phyloP scores from a whole-genome alignment of 192 early-diverging fungal species.

The Cetraspora pellucida region DNA sequence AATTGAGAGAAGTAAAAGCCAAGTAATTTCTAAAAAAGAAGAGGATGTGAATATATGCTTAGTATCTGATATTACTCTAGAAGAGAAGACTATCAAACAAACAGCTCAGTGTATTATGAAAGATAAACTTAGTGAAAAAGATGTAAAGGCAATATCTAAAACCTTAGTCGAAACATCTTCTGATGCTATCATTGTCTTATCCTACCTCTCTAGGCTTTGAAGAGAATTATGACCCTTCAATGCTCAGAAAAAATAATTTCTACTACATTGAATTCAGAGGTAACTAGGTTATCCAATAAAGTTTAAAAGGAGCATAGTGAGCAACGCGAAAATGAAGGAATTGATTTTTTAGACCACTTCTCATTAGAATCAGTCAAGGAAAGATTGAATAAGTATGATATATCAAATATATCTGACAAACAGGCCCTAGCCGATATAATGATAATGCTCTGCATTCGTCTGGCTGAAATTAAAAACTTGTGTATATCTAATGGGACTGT shows the following conservation, averaged over 20 bases:
- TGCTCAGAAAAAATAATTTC: neutral
- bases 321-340: neutral
- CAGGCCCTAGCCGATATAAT: conserved; percentile 18
- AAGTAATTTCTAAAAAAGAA: neutral
- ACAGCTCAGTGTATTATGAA: conserved; percentile 8
- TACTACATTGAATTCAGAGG: neutral
- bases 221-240: conserved; percentile 18
- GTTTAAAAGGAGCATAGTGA: neutral
- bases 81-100: conserved; percentile 5
- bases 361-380: conserved; percentile 16
- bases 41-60: neutral
- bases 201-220: conserved; percentile 5
- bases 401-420: neutral
- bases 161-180: neutral
- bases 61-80: neutral
- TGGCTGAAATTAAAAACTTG: conserved; percentile 18
- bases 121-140: conserved; percentile 8
- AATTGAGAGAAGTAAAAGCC: neutral
- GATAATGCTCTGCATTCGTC: conserved; percentile 21
- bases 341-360: conserved; percentile 11
- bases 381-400: neutral
- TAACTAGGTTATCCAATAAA: neutral
- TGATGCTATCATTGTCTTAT: neutral
- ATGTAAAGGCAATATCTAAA: neutral
- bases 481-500: neutral